Conservation (phyloP, 352 stramenopile species). For the Pythium dissimile region DNA sequence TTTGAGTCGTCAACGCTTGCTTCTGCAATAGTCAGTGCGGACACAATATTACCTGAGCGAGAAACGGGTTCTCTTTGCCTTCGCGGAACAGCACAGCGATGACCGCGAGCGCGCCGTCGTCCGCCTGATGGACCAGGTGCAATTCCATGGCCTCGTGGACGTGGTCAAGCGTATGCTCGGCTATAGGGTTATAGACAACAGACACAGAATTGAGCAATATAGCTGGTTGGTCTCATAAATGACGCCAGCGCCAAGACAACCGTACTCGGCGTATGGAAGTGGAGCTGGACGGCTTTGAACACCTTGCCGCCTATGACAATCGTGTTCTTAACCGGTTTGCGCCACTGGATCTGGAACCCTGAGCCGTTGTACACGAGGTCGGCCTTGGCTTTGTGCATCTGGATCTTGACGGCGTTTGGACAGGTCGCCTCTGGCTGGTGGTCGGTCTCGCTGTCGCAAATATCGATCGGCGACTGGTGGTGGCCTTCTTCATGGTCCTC, state of each 20-base stretch:
- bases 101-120: constrained; percentile 48
- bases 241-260: too few species aligned
- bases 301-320: constrained; percentile 46
- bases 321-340: constrained; percentile 31
- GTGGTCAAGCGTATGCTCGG: constrained; percentile 67
- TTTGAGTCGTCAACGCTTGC: too few species aligned
- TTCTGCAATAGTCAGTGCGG: too few species aligned
- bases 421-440: constrained; percentile 17
- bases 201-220: too few species aligned
- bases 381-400: constrained; percentile 25
- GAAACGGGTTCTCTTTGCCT: constrained; percentile 50
- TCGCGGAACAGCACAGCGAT: constrained; percentile 60
- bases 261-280: constrained; percentile 60
- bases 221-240: too few species aligned
- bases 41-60: too few species aligned
- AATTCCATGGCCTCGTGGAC: constrained; percentile 54
- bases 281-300: constrained; percentile 59
- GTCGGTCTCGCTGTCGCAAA: constrained; percentile 28
- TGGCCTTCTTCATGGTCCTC: constrained; percentile 2
- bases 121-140: constrained; percentile 63
- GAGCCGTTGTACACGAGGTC: constrained; percentile 31
- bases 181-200: too few species aligned
- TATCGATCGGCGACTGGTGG: constrained; percentile 55
- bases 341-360: constrained; percentile 60
- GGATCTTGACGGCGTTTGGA: constrained; percentile 26